phyloP scores from a whole-genome alignment of 2,329 filamentous ascomycete genomes.

The Stagonosporopsis vannaccii region DNA sequence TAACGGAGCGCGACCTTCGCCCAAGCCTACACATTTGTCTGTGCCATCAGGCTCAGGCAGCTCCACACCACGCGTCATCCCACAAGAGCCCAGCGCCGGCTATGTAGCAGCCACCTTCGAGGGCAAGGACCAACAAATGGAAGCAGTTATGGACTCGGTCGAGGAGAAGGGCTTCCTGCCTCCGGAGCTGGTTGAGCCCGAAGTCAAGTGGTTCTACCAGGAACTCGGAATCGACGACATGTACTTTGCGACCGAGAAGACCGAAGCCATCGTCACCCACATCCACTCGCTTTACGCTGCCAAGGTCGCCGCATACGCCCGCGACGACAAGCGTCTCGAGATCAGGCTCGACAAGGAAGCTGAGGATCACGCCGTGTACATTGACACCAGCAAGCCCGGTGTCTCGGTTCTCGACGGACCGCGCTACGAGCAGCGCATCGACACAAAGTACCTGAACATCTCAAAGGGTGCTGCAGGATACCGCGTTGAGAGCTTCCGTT shows the following conservation, averaged over 20 bases:
- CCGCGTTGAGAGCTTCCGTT: conserved; percentile 97
- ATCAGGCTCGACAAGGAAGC: conserved; percentile 97
- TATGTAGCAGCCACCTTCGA: conserved; percentile 95
- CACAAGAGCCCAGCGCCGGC: conserved; percentile 82
- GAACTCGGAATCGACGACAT: conserved; percentile 98
- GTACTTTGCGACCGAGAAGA: conserved; percentile 92
- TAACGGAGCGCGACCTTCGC: conserved; percentile 74
- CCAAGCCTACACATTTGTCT: conserved; percentile 85
- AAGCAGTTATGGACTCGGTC: conserved; percentile 80
- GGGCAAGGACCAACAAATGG: conserved; percentile 91
- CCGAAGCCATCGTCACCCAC: conserved; percentile 87
- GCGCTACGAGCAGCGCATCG: conserved; percentile 91
- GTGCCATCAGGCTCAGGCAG: conserved; percentile 63
- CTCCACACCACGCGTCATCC: conserved; percentile 72
- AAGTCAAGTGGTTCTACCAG: conserved; percentile 97
- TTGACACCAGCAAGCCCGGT: conserved; percentile 94
- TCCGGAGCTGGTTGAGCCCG: conserved; percentile 78
- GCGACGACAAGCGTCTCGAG: conserved; percentile 92
- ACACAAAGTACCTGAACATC: conserved; percentile 92
- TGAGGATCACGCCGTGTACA: conserved; percentile 94
- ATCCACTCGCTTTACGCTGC: conserved; percentile 96
- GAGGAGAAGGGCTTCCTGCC: conserved; percentile 86
- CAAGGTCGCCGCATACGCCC: conserved; percentile 91
- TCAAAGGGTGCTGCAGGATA: conserved; percentile 75
- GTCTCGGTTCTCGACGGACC: conserved; percentile 78